Evolutionary conservation across 176 grass and related monocot species (phyloP).

Genomic region (Puya raimondii): DNA sequence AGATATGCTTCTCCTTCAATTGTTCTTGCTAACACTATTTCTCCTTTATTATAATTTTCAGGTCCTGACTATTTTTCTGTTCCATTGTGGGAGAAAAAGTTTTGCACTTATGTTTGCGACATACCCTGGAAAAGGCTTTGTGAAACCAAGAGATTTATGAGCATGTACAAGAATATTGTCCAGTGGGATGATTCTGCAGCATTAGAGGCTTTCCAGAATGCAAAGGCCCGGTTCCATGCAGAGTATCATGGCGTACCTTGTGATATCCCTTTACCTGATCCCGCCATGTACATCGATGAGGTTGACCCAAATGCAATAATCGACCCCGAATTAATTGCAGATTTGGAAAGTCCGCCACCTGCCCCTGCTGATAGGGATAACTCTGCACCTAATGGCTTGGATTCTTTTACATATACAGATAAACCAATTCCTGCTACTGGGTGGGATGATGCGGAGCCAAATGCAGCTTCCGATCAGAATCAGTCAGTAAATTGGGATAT

Average conservation of each 20-base stretch:
- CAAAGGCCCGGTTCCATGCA: constrained; percentile 30
- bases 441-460: neutral
- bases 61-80: constrained; percentile 14
- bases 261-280: constrained; percentile 24
- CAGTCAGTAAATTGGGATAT: constrained; percentile 34
- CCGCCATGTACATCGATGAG: constrained; percentile 32
- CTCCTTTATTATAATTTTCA: constrained; percentile 3
- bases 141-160: constrained; percentile 31
- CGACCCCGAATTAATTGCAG: constrained; percentile 27
- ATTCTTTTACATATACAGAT: constrained; percentile 2
- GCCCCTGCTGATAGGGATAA: constrained; percentile 24
- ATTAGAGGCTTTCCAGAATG: constrained; percentile 32
- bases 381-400: neutral
- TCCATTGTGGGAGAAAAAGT: constrained; percentile 56
- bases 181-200: constrained; percentile 41
- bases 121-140: constrained; percentile 43
- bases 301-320: constrained; percentile 22
- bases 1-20: neutral
- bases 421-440: constrained; percentile 3
- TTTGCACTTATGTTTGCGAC: constrained; percentile 28
- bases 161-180: constrained; percentile 17
- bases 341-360: constrained; percentile 18
- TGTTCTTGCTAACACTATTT: neutral
- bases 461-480: constrained; percentile 11
- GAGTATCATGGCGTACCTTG: constrained; percentile 30